Base-by-base conservation (phyloP, 2,329 filamentous ascomycete genomes). In the Curvularia sp. region DNA sequence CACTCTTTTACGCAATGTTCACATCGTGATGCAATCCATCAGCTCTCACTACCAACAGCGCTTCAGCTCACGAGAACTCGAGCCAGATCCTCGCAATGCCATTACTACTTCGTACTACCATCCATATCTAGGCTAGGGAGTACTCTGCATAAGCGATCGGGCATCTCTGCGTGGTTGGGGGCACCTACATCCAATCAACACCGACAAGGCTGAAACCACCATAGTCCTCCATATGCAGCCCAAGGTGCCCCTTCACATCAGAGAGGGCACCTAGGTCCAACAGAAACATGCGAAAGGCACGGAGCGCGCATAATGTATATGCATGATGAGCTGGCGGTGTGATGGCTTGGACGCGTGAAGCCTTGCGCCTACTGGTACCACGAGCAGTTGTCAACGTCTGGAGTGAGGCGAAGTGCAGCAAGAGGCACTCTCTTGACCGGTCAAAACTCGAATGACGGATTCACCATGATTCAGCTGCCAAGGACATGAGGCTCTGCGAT, bases 321-420 rank as follows among this genome's bases (percentile, higher is more conserved):
- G 24, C 18, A 35, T 7, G 47, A 7, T 53, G 54, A 53, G 33
- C 30, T 48, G 42, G 54, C 33, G 15, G 54, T 49, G 5, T 35
- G 31, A 39, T 43, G 59, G 59, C 59, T 58, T 53, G 22, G 46
- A 24, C 30, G 22, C 47, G n/a, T 41, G 28, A 43, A 26, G 39
- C 18, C 49, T 35, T 13, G 5, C 31, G 22, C 22, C 22, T 15
- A 26, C 2, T 28, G 13, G 3, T 39, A 39, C 8, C 20, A 18
- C 13, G 9, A 6, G 50, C 30, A 41, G 30, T 41, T 38, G 7
- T 22, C 10, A 12, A 13, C 15, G 22, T 15, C 13, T 28, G 9
- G 9, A 35, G 7, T 5, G 20, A 31, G 15, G 13, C 35, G 35
- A 42, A 22, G 3, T 30, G 18, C 31, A n/a, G 5, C 18, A 28